These are phyloP conservation scores for Penicillium digitatum DNA, from an alignment of 2,329 filamentous ascomycete species.

Conservation along the genomic window DNA sequence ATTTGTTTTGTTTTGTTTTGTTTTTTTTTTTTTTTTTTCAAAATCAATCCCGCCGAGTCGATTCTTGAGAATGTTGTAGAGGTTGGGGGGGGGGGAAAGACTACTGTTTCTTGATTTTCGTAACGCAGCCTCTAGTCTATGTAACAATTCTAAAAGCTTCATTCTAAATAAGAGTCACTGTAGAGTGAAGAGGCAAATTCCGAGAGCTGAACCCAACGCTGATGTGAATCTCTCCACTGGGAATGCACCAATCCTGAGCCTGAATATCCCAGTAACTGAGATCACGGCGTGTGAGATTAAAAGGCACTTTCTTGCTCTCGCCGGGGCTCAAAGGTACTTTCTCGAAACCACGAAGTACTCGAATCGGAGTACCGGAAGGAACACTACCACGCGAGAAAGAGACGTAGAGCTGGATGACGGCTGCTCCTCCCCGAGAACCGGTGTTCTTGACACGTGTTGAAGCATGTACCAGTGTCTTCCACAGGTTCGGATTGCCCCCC, in stretches of 20 bases:
- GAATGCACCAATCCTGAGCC: no score
- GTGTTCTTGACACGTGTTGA: conserved; percentile 51
- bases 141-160: not conserved
- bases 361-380: conserved; percentile 20
- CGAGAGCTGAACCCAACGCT: not conserved
- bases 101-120: not conserved
- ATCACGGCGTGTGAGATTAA: conserved; percentile 44
- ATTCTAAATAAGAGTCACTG: no score
- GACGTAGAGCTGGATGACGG: conserved; percentile 56
- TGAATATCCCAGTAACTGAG: conserved; percentile 24
- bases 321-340: conserved; percentile 47
- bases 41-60: not conserved
- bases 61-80: no score
- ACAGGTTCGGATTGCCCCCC: conserved; percentile 57
- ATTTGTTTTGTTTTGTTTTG: no score
- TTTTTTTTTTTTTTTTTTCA: no score
- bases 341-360: conserved; percentile 51
- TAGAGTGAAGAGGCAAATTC: not conserved
- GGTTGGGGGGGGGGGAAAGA: no score
- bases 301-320: conserved; percentile 41
- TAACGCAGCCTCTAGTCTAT: not conserved
- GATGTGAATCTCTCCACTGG: not conserved
- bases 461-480: conserved; percentile 50
- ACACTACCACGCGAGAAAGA: conserved; percentile 36
- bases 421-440: conserved; percentile 46